Conservation (phyloP, 2,329 filamentous ascomycete genomes). For the Falciphora oryzae region DNA sequence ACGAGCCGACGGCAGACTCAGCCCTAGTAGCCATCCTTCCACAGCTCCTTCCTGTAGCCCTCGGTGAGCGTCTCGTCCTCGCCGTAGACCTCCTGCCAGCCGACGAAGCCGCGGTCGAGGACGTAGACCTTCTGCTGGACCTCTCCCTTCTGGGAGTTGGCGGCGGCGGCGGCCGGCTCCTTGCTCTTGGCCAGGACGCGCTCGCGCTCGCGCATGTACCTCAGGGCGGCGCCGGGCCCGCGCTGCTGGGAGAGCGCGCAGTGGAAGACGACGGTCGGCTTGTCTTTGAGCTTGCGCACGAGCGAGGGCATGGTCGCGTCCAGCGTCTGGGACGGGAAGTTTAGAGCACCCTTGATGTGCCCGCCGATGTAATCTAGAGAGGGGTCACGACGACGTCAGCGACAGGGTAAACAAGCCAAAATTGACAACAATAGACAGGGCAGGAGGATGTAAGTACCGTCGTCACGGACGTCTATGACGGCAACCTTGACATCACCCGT, state of each 20-base stretch:
- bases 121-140: slow-evolving; percentile 68
- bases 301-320: slow-evolving; percentile 76
- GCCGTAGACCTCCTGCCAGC: slow-evolving; percentile 84
- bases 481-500: slow-evolving; percentile 48
- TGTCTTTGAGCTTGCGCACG: slow-evolving; percentile 68
- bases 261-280: slow-evolving; percentile 87
- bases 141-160: slow-evolving; percentile 11
- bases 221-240: slow-evolving; percentile 76
- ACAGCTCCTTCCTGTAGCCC: slow-evolving; percentile 77
- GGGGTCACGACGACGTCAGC: background rate
- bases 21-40: slow-evolving; percentile 53
- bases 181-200: slow-evolving; percentile 27
- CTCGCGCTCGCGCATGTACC: slow-evolving; percentile 69
- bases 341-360: slow-evolving; percentile 72
- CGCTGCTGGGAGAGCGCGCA: slow-evolving; percentile 88
- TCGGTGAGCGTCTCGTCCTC: slow-evolving; percentile 76
- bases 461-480: slow-evolving; percentile 85
- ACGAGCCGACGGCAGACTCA: slow-evolving; percentile 9
- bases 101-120: slow-evolving; percentile 75
- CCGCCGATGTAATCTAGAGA: slow-evolving; percentile 76
- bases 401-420: background rate
- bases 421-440: background rate
- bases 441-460: slow-evolving; percentile 42
- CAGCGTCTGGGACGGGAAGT: slow-evolving; percentile 68
- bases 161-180: slow-evolving; percentile 21